Evolutionary conservation across 2,329 filamentous ascomycete species (phyloP).

Genomic region (Trichoderma simmonsii): DNA sequence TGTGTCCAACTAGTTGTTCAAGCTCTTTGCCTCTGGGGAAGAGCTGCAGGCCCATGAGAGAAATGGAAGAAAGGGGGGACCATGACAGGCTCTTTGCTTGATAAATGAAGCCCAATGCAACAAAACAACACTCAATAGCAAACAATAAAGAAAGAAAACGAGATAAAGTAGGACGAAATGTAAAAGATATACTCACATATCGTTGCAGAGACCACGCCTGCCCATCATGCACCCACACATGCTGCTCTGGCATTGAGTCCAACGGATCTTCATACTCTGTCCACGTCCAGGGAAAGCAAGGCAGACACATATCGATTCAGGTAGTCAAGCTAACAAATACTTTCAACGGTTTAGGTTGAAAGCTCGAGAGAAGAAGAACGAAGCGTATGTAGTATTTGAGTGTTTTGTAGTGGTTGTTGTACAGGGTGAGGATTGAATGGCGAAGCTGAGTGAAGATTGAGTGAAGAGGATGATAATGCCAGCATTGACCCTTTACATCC

Average conservation of each 20-base stretch:
- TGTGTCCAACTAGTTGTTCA: background rate
- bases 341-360: background rate
- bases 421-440: background rate
- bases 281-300: slow-evolving; percentile 51
- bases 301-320: slow-evolving; percentile 46
- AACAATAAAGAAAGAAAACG: background rate
- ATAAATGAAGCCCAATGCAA: background rate
- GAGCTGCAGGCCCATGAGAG: background rate
- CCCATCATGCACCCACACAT: slow-evolving; percentile 41
- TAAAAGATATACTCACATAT: slow-evolving; percentile 34
- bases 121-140: background rate
- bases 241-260: slow-evolving; percentile 39
- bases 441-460: background rate
- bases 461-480: background rate
- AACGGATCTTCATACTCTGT: slow-evolving; percentile 44
- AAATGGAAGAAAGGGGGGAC: background rate
- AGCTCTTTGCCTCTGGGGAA: background rate
- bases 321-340: background rate
- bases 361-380: background rate
- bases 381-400: background rate
- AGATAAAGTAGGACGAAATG: background rate
- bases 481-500: background rate
- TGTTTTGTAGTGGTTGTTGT: background rate
- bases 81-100: background rate
- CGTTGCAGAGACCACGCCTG: slow-evolving; percentile 37